Evolutionary conservation across 2,329 filamentous ascomycete species (phyloP).

Genomic region (Microdochium trichocladiopsis): DNA sequence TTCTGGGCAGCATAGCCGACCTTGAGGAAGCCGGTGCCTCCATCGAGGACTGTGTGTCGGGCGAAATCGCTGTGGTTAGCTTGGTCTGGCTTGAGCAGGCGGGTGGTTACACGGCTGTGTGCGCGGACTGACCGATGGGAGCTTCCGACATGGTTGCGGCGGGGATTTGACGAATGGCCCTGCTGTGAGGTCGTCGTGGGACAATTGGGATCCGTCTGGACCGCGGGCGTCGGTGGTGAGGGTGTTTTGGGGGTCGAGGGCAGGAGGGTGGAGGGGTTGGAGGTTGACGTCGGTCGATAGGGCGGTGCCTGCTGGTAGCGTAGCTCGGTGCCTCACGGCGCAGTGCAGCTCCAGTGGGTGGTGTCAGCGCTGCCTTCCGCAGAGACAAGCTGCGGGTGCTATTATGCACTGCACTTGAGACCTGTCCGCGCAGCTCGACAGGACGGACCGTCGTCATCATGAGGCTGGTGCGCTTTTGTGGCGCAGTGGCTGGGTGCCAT

Average conservation of each 20-base stretch:
- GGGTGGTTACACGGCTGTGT: slow-evolving; percentile 1
- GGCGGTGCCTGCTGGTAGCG: not conserved
- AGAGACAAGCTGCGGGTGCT: not conserved
- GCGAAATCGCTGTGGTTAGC: slow-evolving; percentile 9
- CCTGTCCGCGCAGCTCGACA: no score
- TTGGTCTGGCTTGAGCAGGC: slow-evolving; percentile 2
- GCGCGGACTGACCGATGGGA: slow-evolving; percentile 4
- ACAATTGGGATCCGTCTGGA: not conserved
- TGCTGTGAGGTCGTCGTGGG: not conserved
- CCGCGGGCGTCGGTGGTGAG: not conserved
- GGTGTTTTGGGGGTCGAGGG: not conserved
- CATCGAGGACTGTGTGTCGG: slow-evolving; percentile 75
- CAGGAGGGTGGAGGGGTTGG: not conserved
- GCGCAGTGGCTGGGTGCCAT: no score
- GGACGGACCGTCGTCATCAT: not conserved
- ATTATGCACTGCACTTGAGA: not conserved
- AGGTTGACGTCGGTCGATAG: not conserved
- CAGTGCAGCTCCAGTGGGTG: not conserved
- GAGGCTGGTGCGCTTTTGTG: not conserved
- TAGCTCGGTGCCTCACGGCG: not conserved
- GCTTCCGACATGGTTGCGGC: slow-evolving; percentile 1
- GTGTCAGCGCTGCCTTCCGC: not conserved
- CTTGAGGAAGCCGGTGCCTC: slow-evolving; percentile 99
- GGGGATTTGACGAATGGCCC: not conserved
- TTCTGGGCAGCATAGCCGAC: slow-evolving; percentile 99